phyloP scores from a whole-genome alignment of 2,329 filamentous ascomycete species.

The Colletotrichum sp. region DNA sequence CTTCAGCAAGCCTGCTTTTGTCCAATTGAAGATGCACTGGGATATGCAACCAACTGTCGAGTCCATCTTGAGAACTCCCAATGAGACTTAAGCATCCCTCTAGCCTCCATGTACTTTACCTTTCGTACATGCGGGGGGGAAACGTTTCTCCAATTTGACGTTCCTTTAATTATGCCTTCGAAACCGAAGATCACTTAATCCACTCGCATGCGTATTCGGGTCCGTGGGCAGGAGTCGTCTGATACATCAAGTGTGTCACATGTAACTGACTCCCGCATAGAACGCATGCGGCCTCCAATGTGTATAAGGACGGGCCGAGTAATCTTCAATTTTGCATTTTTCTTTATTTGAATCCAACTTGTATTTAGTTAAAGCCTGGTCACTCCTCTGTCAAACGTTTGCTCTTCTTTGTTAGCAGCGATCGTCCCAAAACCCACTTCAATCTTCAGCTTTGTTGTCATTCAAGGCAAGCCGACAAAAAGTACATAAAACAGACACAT shows the following conservation, averaged over 20 bases:
- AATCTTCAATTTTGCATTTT: not conserved
- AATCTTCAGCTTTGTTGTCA: not conserved
- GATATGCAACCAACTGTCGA: not conserved
- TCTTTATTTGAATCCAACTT: not conserved
- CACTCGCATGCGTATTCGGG: not conserved
- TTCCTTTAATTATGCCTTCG: not conserved
- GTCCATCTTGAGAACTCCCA: not conserved
- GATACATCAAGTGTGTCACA: constrained; percentile 18
- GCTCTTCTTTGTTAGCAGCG: not conserved
- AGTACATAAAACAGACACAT: not conserved
- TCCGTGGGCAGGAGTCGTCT: constrained; percentile 3
- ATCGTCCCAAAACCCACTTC: not conserved
- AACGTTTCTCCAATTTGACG: not conserved
- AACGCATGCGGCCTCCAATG: not conserved
- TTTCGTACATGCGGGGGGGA: not conserved
- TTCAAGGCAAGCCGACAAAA: not conserved
- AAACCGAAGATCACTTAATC: not conserved
- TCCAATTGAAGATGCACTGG: not conserved
- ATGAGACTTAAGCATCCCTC: not conserved
- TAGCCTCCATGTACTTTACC: not conserved
- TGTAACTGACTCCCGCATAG: not conserved
- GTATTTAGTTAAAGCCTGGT: not conserved
- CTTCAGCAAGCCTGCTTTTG: not conserved
- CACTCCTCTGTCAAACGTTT: not conserved
- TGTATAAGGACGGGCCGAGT: not conserved